Evolutionary conservation across 192 early-diverging fungal species (phyloP).

Genomic region (Entomortierella parvispora): DNA sequence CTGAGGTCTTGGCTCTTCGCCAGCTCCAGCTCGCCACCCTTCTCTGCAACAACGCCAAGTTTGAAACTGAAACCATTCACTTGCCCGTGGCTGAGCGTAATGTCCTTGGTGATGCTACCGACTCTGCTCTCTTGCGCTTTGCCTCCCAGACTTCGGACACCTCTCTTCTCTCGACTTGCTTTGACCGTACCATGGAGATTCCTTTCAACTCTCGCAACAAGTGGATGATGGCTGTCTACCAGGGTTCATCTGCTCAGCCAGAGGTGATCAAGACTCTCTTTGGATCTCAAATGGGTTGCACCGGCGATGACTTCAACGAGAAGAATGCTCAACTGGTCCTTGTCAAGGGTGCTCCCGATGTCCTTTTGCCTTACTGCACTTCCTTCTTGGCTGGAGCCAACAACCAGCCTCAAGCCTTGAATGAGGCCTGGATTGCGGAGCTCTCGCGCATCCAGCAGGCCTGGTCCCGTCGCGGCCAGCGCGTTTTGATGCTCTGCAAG

Average conservation of each 20-base stretch:
- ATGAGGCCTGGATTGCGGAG: constrained; percentile 34
- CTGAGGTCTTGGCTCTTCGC: constrained; percentile 32
- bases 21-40: constrained; percentile 36
- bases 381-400: constrained; percentile 47
- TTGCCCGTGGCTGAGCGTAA: constrained; percentile 67
- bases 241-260: constrained; percentile 31
- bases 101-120: constrained; percentile 88
- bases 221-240: constrained; percentile 67
- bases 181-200: constrained; percentile 60
- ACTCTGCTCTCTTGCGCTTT: constrained; percentile 84
- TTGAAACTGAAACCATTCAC: constrained; percentile 61
- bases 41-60: constrained; percentile 77
- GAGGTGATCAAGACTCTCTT: constrained; percentile 50
- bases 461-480: constrained; percentile 69
- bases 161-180: constrained; percentile 6
- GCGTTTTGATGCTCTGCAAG: constrained; percentile 64
- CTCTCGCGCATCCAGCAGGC: constrained; percentile 59
- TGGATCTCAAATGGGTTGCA: constrained; percentile 25
- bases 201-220: constrained; percentile 85
- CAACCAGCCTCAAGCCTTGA: constrained; percentile 52
- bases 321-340: constrained; percentile 54
- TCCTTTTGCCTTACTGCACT: constrained; percentile 67
- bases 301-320: constrained; percentile 22
- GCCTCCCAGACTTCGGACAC: constrained; percentile 36
- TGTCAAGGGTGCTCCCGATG: constrained; percentile 88